Conservation (phyloP, 2,329 filamentous ascomycete species). For the Diaporthe sp. region DNA sequence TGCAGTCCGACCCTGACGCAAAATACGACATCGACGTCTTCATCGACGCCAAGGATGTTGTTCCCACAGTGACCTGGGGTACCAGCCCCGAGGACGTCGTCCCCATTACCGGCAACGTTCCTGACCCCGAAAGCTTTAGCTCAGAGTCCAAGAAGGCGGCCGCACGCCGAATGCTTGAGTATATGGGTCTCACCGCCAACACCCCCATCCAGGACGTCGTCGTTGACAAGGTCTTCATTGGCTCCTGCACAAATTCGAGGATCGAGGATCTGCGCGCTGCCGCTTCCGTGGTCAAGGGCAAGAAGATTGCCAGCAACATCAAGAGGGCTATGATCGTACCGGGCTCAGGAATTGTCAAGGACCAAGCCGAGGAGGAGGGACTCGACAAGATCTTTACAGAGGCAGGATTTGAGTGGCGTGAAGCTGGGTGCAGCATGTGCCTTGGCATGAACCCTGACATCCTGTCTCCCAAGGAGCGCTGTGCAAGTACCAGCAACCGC, state of each 20-base stretch:
- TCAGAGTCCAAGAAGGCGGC: conserved; percentile 84
- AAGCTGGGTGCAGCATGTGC: conserved; percentile 99
- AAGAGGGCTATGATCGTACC: conserved; percentile 97
- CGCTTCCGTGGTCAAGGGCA: conserved; percentile 87
- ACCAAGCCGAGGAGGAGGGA: conserved; percentile 90
- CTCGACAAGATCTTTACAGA: conserved; percentile 93
- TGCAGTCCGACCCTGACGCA: conserved; percentile 89
- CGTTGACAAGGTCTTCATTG: conserved; percentile 73
- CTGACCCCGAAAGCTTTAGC: conserved; percentile 88
- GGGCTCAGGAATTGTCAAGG: conserved; percentile 94
- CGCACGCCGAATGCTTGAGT: conserved; percentile 87
- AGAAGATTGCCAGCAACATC: conserved; percentile 88
- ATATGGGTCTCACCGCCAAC: conserved; percentile 93
- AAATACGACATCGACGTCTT: conserved; percentile 91
- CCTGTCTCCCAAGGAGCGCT: conserved; percentile 90
- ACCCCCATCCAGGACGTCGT: conserved; percentile 92
- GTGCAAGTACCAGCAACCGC: conserved; percentile 94
- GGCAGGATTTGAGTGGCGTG: conserved; percentile 97
- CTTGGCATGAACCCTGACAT: conserved; percentile 99
- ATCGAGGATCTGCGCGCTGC: conserved; percentile 96
- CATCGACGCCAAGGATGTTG: conserved; percentile 93
- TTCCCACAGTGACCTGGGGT: conserved; percentile 95
- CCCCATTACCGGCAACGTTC: conserved; percentile 93
- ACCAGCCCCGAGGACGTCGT: conserved; percentile 96
- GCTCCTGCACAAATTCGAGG: conserved; percentile 88